Evolutionary conservation across 148 eudicot species (phyloP).

Genomic region (Camellia granthamiana): DNA sequence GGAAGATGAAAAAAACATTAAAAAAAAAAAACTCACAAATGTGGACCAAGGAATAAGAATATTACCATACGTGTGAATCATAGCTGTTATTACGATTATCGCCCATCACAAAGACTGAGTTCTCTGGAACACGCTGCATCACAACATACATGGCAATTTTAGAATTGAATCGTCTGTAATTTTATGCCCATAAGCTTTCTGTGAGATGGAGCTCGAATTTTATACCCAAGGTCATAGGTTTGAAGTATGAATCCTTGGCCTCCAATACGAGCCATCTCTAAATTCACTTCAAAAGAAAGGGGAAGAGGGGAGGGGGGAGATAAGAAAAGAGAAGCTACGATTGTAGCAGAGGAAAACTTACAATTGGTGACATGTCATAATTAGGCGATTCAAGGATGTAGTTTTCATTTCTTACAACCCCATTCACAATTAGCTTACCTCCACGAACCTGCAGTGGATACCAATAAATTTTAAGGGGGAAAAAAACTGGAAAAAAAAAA

Average conservation of each 20-base stretch:
- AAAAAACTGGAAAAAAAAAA: neutral
- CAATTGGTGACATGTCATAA: constrained; percentile 76
- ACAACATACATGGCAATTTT: constrained; percentile 11
- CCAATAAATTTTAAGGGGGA: neutral
- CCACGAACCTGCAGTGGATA: constrained; percentile 59
- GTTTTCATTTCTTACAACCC: constrained; percentile 58
- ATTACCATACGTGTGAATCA: constrained; percentile 89
- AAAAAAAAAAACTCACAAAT: neutral
- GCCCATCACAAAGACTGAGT: constrained; percentile 95
- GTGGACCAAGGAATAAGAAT: neutral
- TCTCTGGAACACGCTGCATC: constrained; percentile 79
- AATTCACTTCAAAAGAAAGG: neutral
- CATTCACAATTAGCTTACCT: constrained; percentile 87
- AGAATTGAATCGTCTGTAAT: neutral
- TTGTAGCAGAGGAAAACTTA: constrained; percentile 30
- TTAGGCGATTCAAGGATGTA: constrained; percentile 72
- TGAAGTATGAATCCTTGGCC: neutral
- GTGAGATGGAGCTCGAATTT: neutral
- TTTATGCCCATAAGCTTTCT: neutral
- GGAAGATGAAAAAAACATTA: neutral
- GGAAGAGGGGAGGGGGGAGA: no score
- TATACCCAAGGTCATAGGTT: neutral
- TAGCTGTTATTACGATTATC: constrained; percentile 98
- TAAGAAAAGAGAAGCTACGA: neutral
- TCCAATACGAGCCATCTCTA: neutral